A percentile compares a stretch with the other conserved stretches of the same genome.
Evolutionary conservation across 305 asterid species (phyloP).

Genomic region (Petunia hybrid): DNA sequence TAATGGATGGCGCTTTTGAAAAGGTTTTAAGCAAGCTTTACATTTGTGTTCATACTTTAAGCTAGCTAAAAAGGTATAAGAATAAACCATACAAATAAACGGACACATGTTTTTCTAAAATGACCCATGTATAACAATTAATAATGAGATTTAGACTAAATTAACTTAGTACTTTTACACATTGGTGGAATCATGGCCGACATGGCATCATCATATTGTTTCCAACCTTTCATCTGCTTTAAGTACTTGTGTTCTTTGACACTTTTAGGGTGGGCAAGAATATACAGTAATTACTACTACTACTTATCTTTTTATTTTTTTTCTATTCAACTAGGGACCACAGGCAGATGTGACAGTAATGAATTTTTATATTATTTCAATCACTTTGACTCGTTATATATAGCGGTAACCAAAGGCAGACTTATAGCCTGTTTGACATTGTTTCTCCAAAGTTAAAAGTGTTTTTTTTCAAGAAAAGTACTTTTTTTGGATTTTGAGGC

Average conservation of each 20-base stretch:
- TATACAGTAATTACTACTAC: slow-evolving; percentile 18
- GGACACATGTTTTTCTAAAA: not conserved
- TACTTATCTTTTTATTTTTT: not conserved
- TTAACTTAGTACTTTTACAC: slow-evolving; percentile 32
- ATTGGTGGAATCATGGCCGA: slow-evolving; percentile 55
- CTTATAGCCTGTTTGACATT: no score
- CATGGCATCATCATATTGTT: slow-evolving; percentile 57
- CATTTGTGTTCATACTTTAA: not conserved
- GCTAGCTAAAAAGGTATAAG: not conserved
- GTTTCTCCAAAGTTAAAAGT: no score
- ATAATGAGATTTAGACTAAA: not conserved
- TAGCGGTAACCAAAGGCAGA: no score
- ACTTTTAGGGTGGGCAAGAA: slow-evolving; percentile 37
- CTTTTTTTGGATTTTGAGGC: no score
- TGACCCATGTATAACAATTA: not conserved
- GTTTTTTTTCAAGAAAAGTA: no score
- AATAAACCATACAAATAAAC: not conserved
- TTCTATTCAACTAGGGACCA: not conserved
- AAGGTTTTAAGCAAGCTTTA: not conserved
- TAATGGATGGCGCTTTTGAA: slow-evolving; percentile 21
- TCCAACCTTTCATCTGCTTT: slow-evolving; percentile 40
- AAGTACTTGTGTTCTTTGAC: slow-evolving; percentile 40
- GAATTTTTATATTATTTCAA: no score
- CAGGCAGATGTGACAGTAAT: no score
- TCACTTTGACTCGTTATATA: no score